Evolutionary conservation across 768 basidiomycete genomes (phyloP).

Genomic region (Leucocoprinus sp.): DNA sequence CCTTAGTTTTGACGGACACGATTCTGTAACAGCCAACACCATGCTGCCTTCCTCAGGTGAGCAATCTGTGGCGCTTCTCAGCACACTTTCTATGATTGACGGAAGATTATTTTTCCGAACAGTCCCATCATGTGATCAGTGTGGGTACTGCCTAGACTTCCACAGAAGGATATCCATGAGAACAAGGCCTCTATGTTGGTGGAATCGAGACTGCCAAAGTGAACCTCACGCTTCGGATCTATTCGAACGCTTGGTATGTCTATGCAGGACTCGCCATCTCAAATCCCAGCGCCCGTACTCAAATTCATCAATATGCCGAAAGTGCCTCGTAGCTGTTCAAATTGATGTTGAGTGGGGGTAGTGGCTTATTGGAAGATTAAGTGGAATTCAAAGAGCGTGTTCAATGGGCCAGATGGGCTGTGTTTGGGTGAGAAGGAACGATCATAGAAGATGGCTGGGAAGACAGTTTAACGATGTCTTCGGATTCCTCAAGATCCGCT

Average conservation of each 20-base stretch:
- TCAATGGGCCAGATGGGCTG: no score
- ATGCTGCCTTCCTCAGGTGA: slow-evolving; percentile 94
- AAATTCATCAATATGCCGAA: slow-evolving; percentile 87
- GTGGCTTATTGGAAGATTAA: slow-evolving; percentile 18
- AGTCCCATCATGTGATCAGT: slow-evolving; percentile 34
- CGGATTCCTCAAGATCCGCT: not conserved
- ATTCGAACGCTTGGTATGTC: slow-evolving; percentile 97
- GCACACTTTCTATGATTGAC: no score
- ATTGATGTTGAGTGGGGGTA: slow-evolving; percentile 71
- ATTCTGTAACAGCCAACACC: slow-evolving; percentile 88
- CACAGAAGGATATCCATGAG: slow-evolving; percentile 83
- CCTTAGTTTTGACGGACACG: slow-evolving; percentile 94
- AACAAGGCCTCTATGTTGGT: slow-evolving; percentile 88
- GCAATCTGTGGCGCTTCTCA: no score
- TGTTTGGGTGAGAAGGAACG: no score
- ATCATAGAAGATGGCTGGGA: not conserved
- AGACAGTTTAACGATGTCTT: not conserved
- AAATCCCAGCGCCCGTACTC: slow-evolving; percentile 80
- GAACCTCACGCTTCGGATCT: slow-evolving; percentile 94
- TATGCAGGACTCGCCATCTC: slow-evolving; percentile 98
- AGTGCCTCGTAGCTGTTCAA: slow-evolving; percentile 89
- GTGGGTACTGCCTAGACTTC: slow-evolving; percentile 97
- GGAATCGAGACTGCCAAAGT: slow-evolving; percentile 98
- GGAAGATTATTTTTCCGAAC: not conserved
- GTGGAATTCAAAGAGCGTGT: no score